Base-by-base conservation (phyloP, 768 basidiomycete species). In the Pleurotus eryngii region DNA sequence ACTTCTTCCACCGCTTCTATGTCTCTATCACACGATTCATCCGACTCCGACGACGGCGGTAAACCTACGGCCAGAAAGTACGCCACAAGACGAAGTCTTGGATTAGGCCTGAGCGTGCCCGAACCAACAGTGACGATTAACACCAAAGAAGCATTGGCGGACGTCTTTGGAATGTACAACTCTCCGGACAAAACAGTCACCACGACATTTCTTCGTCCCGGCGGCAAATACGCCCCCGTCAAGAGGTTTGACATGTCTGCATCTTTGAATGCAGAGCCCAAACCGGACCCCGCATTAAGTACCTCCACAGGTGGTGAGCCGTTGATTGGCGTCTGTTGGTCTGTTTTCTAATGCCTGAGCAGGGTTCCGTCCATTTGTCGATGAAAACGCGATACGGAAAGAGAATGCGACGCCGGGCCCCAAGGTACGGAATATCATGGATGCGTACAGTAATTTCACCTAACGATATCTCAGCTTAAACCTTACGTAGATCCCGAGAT, bases 101-200 rank as follows among this genome's bases (percentile, higher is more conserved):
- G 51, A 30, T 67, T 75, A 40, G 67, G 74, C 57, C 72, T 70
- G 7, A 65, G 67, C 26, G 79, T 70, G 14, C 77, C 75, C 14
- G 91, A 93, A 68, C 90, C 91, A 3, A 93, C 92, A 0, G 87
- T 98, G 5, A 99, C 97, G 0, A 93, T 98, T 64, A 97, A 97
- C 68, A 99, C 97, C 26, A 95, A 94, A 69, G 92, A 93, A 61
- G 97, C 97, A 3, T 79, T 97, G 35, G 90, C 85, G 11, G 94
- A 98, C 66, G 93, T 98, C 42, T 94, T 95, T 72, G 89, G 87
- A 53, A 94, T 98, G 89, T 98, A 95, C 68, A 96, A 97, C 68
- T 92, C 90, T 7, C 90, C 90, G 2, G 90, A 91, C 59, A 90
- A 86, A 72, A 87, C 87, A 0, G 26, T 54, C 5, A 77, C 78